Evolutionary conservation across 331 rosid species (phyloP).

Genomic region (Malus hybrid): DNA sequence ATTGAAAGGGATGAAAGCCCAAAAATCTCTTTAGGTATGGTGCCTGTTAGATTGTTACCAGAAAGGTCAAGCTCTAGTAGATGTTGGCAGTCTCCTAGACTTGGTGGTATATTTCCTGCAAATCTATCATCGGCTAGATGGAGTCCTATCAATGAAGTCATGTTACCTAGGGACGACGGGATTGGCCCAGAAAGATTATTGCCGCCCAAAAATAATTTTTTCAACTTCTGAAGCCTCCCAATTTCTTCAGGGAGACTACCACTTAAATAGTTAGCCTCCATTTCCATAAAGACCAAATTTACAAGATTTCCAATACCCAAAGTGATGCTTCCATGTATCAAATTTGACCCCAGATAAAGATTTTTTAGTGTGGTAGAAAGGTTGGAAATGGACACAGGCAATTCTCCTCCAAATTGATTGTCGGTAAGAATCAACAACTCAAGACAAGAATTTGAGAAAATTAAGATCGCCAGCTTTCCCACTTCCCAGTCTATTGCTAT

Average conservation of each 20-base stretch:
- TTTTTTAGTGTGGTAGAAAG: not conserved
- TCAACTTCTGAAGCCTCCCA: not conserved
- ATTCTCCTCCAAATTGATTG: not conserved
- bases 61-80: not conserved
- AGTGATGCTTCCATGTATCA: not conserved
- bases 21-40: not conserved
- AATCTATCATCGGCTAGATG: not conserved
- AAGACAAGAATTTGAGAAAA: conserved; percentile 5
- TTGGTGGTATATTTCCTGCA: not conserved
- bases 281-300: not conserved
- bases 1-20: conserved; percentile 14
- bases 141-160: not conserved
- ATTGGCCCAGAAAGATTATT: not conserved
- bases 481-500: not conserved
- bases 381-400: not conserved
- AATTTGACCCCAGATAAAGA: not conserved
- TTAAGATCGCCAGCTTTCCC: conserved; percentile 23
- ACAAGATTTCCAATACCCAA: not conserved
- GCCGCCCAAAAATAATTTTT: not conserved
- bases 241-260: not conserved
- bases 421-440: rapidly evolving
- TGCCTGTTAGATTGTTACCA: not conserved
- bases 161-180: not conserved
- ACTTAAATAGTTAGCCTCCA: not conserved
- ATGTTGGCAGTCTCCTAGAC: not conserved